These are phyloP conservation scores for Pseudognaphalium luteoalbum DNA, from an alignment of 129 eudicot genomes.

Conservation along the genomic window DNA sequence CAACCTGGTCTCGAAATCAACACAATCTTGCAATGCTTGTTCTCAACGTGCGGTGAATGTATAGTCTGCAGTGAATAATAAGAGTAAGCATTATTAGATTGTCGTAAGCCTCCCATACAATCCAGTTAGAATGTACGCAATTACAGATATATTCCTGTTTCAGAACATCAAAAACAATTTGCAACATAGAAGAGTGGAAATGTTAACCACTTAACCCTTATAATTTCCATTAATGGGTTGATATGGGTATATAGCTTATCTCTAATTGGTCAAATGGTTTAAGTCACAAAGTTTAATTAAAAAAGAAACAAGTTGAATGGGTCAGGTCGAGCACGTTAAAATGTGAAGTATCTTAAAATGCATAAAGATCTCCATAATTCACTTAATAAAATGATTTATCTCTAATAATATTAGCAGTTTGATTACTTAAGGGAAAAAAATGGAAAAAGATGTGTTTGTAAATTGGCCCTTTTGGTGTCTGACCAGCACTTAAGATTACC, in stretches of 20 bases:
- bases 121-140: neutral
- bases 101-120: neutral
- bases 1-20: neutral
- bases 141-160: neutral
- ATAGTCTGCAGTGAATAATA: neutral
- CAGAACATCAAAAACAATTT: neutral
- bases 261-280: neutral
- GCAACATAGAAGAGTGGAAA: neutral
- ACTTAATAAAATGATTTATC: neutral
- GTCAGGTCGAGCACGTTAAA: neutral
- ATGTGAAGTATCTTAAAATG: neutral
- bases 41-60: neutral
- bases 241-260: neutral
- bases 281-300: no score
- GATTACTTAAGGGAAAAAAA: neutral
- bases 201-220: neutral
- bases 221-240: neutral
- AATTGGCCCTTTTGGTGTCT: no score
- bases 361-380: neutral
- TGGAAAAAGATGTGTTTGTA: neutral
- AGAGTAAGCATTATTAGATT: neutral
- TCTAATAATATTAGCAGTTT: neutral
- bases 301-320: neutral
- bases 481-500: neutral
- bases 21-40: neutral